Base-by-base conservation (phyloP, 192 early-diverging fungal genomes). In the Chytriomyces sp. region DNA sequence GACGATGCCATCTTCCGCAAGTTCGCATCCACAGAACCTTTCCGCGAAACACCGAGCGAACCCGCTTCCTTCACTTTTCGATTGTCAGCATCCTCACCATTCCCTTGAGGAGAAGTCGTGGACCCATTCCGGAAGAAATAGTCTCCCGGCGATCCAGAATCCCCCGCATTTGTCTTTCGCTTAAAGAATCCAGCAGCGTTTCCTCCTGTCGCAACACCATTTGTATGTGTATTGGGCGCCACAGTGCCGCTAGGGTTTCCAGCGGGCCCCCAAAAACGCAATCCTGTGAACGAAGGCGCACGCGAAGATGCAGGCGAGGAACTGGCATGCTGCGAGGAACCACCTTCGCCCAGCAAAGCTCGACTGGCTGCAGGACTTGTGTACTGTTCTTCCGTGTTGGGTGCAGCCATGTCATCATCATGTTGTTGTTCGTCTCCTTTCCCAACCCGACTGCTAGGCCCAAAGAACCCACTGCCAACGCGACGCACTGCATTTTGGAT, bases 401-500 rank as follows among this genome's bases (percentile, higher is more conserved):
- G 53, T 20, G 20, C 53, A 20, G 16, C 53, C 20, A 5, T 20
- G 1, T 13, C 53, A 20, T 57, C 53, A 13, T 57, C 53, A 5
- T 57, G 13, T 2, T 57, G 13, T 2, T 57, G 16, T 20, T 57
- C 53, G 3, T 57, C 53, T 13, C 53, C 53, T 20, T 13, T 20
- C 16, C 53, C 53, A n/a, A 20, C 53, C 16, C 53, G 53, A n/a
- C 16, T 57, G 5, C 53, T 57, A 3, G 53, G 53, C 20, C 53
- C 53, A 57, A 57, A 57, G 53, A 57, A 57, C 16, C 53, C 53
- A 20, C 53, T 57, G 13, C 53, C 53, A 20, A 57, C 53, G 2
- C 53, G 53, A 20, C 53, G 53, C 2, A 57, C 53, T n/a, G 53
- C 53, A 18, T 26, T 60, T 35, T 63, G 57, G n/a, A 73, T 61